These are phyloP conservation scores for Eucommia ulmoides DNA, from an alignment of 257 asterid genomes.

Conservation along the genomic window DNA sequence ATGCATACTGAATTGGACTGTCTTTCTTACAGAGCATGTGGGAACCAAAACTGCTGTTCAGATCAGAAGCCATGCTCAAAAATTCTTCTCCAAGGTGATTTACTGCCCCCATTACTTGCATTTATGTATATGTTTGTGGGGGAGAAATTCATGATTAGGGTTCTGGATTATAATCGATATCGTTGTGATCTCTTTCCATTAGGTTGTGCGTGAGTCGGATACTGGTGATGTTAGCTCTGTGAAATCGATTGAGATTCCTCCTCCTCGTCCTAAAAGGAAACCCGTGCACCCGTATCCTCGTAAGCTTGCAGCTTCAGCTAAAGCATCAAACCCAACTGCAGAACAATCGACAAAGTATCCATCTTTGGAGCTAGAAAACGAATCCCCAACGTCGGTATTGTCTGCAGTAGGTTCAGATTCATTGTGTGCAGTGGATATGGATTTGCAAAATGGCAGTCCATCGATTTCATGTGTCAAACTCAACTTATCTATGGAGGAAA, in stretches of 20 bases:
- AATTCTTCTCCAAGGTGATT: background rate
- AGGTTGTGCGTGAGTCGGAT: background rate
- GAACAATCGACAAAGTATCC: background rate
- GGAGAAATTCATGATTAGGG: background rate
- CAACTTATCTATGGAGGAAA: too few relatives aligned
- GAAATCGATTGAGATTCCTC: background rate
- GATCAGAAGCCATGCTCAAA: background rate
- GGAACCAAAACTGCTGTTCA: background rate
- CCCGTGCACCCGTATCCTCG: background rate
- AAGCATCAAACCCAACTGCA: background rate
- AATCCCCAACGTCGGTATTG: background rate
- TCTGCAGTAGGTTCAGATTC: background rate
- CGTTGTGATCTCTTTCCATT: too few relatives aligned
- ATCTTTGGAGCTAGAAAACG: background rate
- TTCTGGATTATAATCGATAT: too few relatives aligned
- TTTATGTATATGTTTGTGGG: background rate
- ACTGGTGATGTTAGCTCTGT: background rate
- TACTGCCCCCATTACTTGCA: background rate
- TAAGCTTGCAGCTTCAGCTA: background rate
- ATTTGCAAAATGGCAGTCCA: too few relatives aligned
- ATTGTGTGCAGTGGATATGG: too few relatives aligned
- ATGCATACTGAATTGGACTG: background rate
- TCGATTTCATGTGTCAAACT: too few relatives aligned
- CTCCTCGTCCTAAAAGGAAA: background rate
- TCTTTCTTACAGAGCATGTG: background rate